A percentile compares a stretch with the other conserved stretches of the same genome.
Conservation (phyloP, 176 grass and related monocot genomes). For the Themeda triandra region DNA sequence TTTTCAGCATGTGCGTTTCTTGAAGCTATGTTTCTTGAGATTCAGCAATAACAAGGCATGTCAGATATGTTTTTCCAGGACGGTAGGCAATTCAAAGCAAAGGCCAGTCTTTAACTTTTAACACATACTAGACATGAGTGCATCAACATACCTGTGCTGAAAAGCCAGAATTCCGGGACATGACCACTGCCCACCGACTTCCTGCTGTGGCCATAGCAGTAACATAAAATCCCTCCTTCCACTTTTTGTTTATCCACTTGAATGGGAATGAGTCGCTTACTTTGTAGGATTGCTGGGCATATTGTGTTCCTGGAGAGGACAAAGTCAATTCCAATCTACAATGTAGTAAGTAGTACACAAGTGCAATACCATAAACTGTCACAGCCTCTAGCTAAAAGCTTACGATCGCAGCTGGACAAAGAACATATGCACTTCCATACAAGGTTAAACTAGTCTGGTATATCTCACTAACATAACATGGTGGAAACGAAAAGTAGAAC, state of each 20-base stretch:
- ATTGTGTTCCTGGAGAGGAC: slow-evolving; percentile 66
- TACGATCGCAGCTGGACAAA: neutral
- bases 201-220: slow-evolving; percentile 92
- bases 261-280: slow-evolving; percentile 91
- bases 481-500: neutral
- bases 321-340: slow-evolving; percentile 34
- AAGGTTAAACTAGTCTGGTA: neutral
- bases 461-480: neutral
- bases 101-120: neutral
- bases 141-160: slow-evolving; percentile 51
- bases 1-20: neutral
- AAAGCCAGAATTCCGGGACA: slow-evolving; percentile 94
- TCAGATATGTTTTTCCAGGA: neutral
- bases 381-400: slow-evolving; percentile 3
- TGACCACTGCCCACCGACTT: slow-evolving; percentile 79
- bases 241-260: slow-evolving; percentile 99
- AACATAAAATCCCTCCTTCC: slow-evolving; percentile 90
- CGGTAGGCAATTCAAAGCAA: neutral
- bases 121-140: neutral
- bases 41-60: neutral
- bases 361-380: slow-evolving; percentile 15
- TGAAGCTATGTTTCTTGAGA: neutral
- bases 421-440: neutral
- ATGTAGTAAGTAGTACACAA: slow-evolving; percentile 4
- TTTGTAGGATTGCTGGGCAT: slow-evolving; percentile 93